Percentiles rank a stretch among this genome's conserved stretches.
These are phyloP conservation scores for Naganishia vishniacii DNA, from an alignment of 768 basidiomycete genomes.

Conservation along the genomic window DNA sequence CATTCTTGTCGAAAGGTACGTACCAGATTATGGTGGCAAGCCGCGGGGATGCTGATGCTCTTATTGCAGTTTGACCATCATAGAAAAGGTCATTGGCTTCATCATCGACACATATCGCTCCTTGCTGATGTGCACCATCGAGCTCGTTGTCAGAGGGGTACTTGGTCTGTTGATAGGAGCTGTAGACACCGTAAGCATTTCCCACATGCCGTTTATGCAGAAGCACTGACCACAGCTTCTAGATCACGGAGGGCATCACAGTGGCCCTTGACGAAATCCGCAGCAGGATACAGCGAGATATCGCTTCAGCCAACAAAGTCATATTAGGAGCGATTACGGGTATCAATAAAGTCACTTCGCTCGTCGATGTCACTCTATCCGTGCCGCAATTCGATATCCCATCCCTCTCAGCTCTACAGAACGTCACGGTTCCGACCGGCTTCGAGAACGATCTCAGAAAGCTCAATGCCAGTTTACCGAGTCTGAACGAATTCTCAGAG, in stretches of 20 bases:
- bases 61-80: conserved; percentile 61
- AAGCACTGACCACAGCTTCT: neutral
- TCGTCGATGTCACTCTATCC: conserved; percentile 56
- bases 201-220: neutral
- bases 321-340: conserved; percentile 61
- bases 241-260: conserved; percentile 70
- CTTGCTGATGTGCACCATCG: conserved; percentile 86
- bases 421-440: conserved; percentile 70
- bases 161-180: conserved; percentile 74
- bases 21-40: neutral
- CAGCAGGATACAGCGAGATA: conserved; percentile 67
- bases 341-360: conserved; percentile 66
- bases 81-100: conserved; percentile 86
- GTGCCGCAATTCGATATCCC: conserved; percentile 71
- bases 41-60: neutral
- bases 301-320: conserved; percentile 62
- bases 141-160: conserved; percentile 76
- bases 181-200: conserved; percentile 67
- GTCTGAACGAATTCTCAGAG: conserved; percentile 66
- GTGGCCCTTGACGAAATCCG: conserved; percentile 59
- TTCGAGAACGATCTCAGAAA: conserved; percentile 67
- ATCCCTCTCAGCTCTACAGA: conserved; percentile 65
- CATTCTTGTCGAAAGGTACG: conserved; percentile 54
- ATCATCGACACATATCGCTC: conserved; percentile 87
- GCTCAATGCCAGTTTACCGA: conserved; percentile 76